Conservation (phyloP, 2,329 filamentous ascomycete species). For the Orbilia javanica region DNA sequence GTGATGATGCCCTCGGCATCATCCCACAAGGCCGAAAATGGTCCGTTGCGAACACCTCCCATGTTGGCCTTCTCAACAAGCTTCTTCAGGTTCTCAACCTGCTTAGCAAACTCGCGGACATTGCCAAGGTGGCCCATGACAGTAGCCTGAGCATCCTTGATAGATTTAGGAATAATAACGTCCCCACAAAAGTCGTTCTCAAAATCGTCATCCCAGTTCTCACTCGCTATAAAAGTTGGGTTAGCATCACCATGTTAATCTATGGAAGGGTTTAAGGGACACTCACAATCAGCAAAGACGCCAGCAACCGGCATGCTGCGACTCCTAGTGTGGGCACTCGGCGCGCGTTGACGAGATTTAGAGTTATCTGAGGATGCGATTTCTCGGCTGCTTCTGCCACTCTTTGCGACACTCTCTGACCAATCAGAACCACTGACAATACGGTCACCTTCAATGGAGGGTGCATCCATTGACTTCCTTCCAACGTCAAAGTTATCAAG, state of each 20-base stretch:
- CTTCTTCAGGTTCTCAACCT: slow-evolving; percentile 84
- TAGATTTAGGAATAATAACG: slow-evolving; percentile 81
- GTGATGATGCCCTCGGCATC: slow-evolving; percentile 90
- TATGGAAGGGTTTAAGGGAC: not conserved
- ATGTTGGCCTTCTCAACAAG: slow-evolving; percentile 78
- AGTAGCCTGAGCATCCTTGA: slow-evolving; percentile 83
- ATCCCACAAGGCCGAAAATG: slow-evolving; percentile 76
- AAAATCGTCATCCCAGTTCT: slow-evolving; percentile 92
- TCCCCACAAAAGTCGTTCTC: slow-evolving; percentile 69
- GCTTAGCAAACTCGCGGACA: slow-evolving; percentile 81
- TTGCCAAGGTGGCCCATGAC: slow-evolving; percentile 87
- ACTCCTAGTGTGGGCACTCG: slow-evolving; percentile 57
- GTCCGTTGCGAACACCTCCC: slow-evolving; percentile 74
- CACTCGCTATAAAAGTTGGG: slow-evolving; percentile 68
- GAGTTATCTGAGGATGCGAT: slow-evolving; percentile 50
- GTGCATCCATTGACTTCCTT: slow-evolving; percentile 48
- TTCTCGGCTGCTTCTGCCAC: slow-evolving; percentile 53
- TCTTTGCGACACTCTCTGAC: slow-evolving; percentile 55
- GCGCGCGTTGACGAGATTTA: slow-evolving; percentile 54
- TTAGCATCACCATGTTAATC: slow-evolving; percentile 20
- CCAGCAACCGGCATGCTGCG: slow-evolving; percentile 57
- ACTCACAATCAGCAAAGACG: slow-evolving; percentile 57
- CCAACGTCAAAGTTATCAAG: slow-evolving; percentile 54
- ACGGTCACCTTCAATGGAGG: slow-evolving; percentile 56
- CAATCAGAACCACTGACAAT: slow-evolving; percentile 56